These are phyloP conservation scores for Colletotrichum sublineola DNA, from an alignment of 2,329 filamentous ascomycete species.

Conservation along the genomic window DNA sequence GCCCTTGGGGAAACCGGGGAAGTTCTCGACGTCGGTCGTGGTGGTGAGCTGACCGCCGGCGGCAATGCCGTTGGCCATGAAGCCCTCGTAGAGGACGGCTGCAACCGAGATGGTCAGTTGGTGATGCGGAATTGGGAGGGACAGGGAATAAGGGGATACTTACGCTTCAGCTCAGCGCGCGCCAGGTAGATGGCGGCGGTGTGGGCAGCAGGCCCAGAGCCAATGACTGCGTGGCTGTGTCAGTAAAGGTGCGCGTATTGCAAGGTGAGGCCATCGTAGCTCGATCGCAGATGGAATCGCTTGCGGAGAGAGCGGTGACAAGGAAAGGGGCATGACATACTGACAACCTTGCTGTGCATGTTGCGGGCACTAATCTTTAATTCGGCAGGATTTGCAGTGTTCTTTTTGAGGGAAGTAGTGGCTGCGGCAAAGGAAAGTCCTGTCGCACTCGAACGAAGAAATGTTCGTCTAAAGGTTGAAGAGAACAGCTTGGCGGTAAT, in stretches of 20 bases:
- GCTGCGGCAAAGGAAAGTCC: constrained; percentile 80
- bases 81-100: constrained; percentile 96
- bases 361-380: constrained; percentile 64
- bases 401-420: constrained; percentile 71
- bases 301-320: constrained; percentile 26
- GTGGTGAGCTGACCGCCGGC: constrained; percentile 97
- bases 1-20: constrained; percentile 90
- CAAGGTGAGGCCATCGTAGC: constrained; percentile 28
- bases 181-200: constrained; percentile 97
- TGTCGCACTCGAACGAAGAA: constrained; percentile 77
- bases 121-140: background rate
- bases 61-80: constrained; percentile 96
- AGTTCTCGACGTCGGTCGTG: constrained; percentile 99
- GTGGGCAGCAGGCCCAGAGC: constrained; percentile 97
- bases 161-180: constrained; percentile 90
- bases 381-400: constrained; percentile 54
- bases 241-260: constrained; percentile 23
- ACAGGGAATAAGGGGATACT: constrained; percentile 49
- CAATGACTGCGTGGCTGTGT: constrained; percentile 69
- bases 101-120: constrained; percentile 12
- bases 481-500: constrained; percentile 90
- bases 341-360: constrained; percentile 95
- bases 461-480: constrained; percentile 80
- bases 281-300: background rate
- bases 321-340: constrained; percentile 64